Conservation (phyloP, 306 rosid genomes). For the Echinosophora koreensis region DNA sequence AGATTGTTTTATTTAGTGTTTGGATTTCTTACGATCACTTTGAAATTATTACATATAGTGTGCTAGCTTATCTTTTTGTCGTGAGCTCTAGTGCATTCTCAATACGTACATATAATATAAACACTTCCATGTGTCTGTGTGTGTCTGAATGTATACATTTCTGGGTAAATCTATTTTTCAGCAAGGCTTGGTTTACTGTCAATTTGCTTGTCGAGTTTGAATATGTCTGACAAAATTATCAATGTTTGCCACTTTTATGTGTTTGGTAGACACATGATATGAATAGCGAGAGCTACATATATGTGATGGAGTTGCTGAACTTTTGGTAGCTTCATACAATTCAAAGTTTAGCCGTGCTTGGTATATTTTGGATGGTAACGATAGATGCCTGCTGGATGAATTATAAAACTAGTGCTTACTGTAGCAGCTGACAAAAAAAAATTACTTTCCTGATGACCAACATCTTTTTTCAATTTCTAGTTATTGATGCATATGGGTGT, state of each 20-base stretch:
- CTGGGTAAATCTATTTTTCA: slow-evolving; percentile 5
- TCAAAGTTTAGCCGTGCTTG: not conserved
- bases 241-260: not conserved
- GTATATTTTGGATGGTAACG: slow-evolving; percentile 28
- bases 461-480: slow-evolving; percentile 22
- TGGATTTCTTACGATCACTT: slow-evolving; percentile 35
- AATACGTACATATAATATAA: not conserved
- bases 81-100: slow-evolving; percentile 10
- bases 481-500: slow-evolving; percentile 28
- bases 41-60: slow-evolving; percentile 9
- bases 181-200: slow-evolving; percentile 35
- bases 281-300: slow-evolving; percentile 30
- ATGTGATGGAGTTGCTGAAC: not conserved
- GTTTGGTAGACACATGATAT: slow-evolving; percentile 27
- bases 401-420: slow-evolving; percentile 22
- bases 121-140: not conserved
- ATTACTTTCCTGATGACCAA: slow-evolving; percentile 11
- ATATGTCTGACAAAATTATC: slow-evolving; percentile 18
- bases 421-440: not conserved
- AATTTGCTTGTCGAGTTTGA: slow-evolving; percentile 27
- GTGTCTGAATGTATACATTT: not conserved
- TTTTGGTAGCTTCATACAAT: slow-evolving; percentile 20
- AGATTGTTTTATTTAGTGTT: slow-evolving; percentile 36
- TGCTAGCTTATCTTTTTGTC: slow-evolving; percentile 31
- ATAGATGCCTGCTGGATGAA: slow-evolving; percentile 11